phyloP scores from a whole-genome alignment of 768 basidiomycete genomes.

The Phanerodontia chrysosporium region DNA sequence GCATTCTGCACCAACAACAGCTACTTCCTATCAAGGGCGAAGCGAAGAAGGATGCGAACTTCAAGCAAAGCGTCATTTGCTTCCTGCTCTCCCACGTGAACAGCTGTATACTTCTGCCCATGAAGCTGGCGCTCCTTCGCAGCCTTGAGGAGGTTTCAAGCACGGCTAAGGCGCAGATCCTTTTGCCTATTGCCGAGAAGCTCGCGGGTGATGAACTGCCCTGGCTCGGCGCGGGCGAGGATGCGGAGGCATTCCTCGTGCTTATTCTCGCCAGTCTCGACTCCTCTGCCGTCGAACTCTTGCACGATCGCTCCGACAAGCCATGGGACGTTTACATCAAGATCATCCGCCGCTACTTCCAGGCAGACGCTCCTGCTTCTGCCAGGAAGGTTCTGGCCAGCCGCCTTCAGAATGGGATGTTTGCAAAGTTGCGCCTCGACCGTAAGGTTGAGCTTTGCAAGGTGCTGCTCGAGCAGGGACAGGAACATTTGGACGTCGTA shows the following conservation, averaged over 20 bases:
- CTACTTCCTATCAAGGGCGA: conserved; percentile 45
- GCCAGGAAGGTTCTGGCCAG: conserved; percentile 39
- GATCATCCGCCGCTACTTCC: conserved; percentile 41
- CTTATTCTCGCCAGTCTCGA: conserved; percentile 50
- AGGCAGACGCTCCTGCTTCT: conserved; percentile 35
- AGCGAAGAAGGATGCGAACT: conserved; percentile 55
- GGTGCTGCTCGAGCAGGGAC: conserved; percentile 49
- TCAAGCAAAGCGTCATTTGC: conserved; percentile 67
- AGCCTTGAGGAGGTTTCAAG: conserved; percentile 45
- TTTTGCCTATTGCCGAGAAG: conserved; percentile 54
- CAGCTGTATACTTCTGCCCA: conserved; percentile 43
- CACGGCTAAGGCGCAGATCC: conserved; percentile 43
- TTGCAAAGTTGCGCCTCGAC: conserved; percentile 45
- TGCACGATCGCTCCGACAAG: conserved; percentile 40
- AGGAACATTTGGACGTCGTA: conserved; percentile 46
- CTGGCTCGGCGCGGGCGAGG: conserved; percentile 36
- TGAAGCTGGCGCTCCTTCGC: conserved; percentile 52
- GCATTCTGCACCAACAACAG: conserved; percentile 56
- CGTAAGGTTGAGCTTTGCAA: conserved; percentile 54
- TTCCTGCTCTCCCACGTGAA: conserved; percentile 78
- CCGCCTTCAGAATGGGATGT: conserved; percentile 52
- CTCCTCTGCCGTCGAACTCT: conserved; percentile 34
- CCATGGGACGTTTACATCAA: conserved; percentile 53
- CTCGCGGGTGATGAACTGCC: conserved; percentile 16
- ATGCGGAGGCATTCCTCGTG: conserved; percentile 30